Evolutionary conservation across 164 flowering plant genomes (phyloP).

Genomic region (Sextonia rubra): DNA sequence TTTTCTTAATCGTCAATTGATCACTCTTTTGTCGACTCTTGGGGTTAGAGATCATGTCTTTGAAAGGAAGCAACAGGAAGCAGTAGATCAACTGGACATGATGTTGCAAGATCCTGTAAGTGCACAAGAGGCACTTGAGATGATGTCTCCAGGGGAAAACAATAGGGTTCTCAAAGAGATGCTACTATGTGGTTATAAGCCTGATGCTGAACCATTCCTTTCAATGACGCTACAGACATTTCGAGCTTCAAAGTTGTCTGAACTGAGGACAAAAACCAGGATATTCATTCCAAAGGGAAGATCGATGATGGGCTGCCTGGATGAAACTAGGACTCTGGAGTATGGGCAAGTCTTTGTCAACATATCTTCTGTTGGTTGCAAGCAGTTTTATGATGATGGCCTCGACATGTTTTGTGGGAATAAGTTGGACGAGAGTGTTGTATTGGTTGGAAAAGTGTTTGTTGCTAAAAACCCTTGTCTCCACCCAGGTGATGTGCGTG

Average conservation of each 20-base stretch:
- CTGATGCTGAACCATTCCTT: conserved; percentile 76
- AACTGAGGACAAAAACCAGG: conserved; percentile 56
- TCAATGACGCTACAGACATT: conserved; percentile 81
- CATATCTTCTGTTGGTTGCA: conserved; percentile 31
- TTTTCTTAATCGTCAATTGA: conserved; percentile 75
- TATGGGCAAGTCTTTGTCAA: conserved; percentile 92
- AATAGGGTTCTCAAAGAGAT: conserved; percentile 65
- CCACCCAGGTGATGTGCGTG: conserved; percentile 94
- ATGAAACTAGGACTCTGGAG: conserved; percentile 69
- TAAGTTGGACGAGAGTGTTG: conserved; percentile 7
- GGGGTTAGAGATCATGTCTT: conserved; percentile 67
- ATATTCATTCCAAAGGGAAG: conserved; percentile 67
- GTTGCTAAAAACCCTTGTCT: conserved; percentile 96
- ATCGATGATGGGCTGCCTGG: conserved; percentile 89
- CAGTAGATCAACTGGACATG: conserved; percentile 49
- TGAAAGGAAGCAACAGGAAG: conserved; percentile 62
- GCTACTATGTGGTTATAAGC: conserved; percentile 76
- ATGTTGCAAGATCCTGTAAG: conserved; percentile 52
- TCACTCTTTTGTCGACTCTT: conserved; percentile 80
- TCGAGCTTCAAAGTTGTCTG: conserved; percentile 62
- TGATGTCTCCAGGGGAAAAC: conserved; percentile 73
- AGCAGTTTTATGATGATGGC: conserved; percentile 13
- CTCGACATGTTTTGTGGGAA: neutral
- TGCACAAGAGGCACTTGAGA: conserved; percentile 62
- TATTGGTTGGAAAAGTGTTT: conserved; percentile 49